Evolutionary conservation across 495 filamentous ascomycete species (phyloP).

Genomic region (Pseudotulostoma volvatum): DNA sequence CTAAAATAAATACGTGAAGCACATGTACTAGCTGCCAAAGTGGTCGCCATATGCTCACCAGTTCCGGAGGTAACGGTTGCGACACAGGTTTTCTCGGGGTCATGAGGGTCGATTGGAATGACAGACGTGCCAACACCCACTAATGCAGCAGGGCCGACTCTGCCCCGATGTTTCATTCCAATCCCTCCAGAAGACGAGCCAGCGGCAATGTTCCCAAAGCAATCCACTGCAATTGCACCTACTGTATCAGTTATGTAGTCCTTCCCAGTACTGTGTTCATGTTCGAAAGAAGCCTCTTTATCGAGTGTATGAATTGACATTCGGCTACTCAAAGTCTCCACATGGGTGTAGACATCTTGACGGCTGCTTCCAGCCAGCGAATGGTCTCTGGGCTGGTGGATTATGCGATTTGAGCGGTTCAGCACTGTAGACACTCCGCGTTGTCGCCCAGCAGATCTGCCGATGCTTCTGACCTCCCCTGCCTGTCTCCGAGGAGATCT

Average conservation of each 20-base stretch:
- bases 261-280: slow-evolving; percentile 1
- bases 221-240: slow-evolving; percentile 83
- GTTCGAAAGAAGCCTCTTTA: background rate
- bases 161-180: slow-evolving; percentile 89
- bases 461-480: background rate
- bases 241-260: slow-evolving; percentile 78
- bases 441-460: background rate
- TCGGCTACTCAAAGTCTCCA: background rate
- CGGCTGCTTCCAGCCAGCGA: background rate
- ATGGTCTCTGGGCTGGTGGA: background rate
- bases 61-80: slow-evolving; percentile 82
- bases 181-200: slow-evolving; percentile 98
- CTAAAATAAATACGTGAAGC: slow-evolving; percentile 58
- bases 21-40: slow-evolving; percentile 63
- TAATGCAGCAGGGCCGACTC: slow-evolving; percentile 80
- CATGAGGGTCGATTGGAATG: slow-evolving; percentile 49
- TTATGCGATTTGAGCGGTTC: background rate
- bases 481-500: background rate
- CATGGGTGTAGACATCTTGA: background rate
- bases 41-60: slow-evolving; percentile 93
- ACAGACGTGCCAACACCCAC: slow-evolving; percentile 82
- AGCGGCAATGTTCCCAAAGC: slow-evolving; percentile 72
- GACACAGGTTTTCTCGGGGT: slow-evolving; percentile 43
- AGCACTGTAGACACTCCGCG: background rate
- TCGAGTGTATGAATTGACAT: background rate